Base-by-base conservation (phyloP, 2,329 filamentous ascomycete genomes). In the Lasiodiplodia sp. region DNA sequence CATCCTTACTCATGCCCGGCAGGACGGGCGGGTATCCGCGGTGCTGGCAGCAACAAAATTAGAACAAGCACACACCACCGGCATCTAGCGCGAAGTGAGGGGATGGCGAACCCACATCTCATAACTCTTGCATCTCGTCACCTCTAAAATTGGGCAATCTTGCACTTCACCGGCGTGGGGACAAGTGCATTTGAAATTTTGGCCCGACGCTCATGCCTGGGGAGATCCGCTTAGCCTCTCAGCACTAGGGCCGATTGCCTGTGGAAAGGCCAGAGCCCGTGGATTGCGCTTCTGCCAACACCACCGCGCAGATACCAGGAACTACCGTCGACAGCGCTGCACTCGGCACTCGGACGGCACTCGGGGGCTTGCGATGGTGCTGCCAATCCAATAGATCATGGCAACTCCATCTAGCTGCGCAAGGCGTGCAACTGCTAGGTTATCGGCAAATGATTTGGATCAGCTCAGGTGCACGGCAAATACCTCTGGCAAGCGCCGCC, bases 131-230 rank as follows among this genome's bases (percentile, higher is more conserved):
- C 31, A 18, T 31, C 57, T 60, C 11, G 16, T 28, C 44, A 47
- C 44, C 12, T 62, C 58, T 51, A 10, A 63, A 63, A 63, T 63
- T 63, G 47, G 58, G 16, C 58, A 60, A 60, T 60, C 57, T 60
- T 60, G 57, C 23, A 47, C 38, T 18, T 23, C 14, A 40, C 31
- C 55, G 34, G 57, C 57, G 38, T n/a, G 38, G 21, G 57, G 23
- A 40, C 57, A 60, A 18, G 38, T 38, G 57, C 37, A 28, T 25
- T 21, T 44, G 23, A 25, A 58, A 38, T 44, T 40, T 58, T 58
- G 55, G 44, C 55, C n/a, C 12, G 12, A 31, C 31, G 56, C 37
- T 23, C 38, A 60, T 37, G 57, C 57, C 57, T 60, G 57, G 57
- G 57, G 57, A 47, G 57, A 60, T 60, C 57, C 58, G 58, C 40